These are phyloP conservation scores for Malassezia slooffiae DNA, from an alignment of 1,284 basidiomycete species.

Conservation along the genomic window DNA sequence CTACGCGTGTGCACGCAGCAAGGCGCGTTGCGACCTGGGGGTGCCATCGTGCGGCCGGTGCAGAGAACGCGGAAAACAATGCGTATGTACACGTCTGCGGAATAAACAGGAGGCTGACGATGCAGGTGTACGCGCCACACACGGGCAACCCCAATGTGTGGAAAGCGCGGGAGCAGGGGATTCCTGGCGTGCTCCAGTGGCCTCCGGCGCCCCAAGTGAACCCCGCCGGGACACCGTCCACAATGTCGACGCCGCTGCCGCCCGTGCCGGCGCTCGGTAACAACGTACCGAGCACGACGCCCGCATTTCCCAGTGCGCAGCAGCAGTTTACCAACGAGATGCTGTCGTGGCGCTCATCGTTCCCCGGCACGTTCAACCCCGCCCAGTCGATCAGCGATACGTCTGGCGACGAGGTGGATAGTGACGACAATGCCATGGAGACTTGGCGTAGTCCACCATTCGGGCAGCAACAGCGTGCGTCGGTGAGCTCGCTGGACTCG, in stretches of 20 bases:
- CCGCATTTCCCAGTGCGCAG: background rate
- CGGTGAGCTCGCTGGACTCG: too few relatives aligned
- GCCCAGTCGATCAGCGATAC: background rate
- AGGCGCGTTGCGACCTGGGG: constrained; percentile 13
- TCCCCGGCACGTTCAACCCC: background rate
- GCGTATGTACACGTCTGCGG: background rate
- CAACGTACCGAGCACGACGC: background rate
- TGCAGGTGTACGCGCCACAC: constrained; percentile 11
- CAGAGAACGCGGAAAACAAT: constrained; percentile 4
- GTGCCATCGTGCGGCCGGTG: constrained; percentile 11
- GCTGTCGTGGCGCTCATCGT: background rate
- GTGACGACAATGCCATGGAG: constrained; percentile 3
- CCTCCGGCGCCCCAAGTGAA: too few relatives aligned
- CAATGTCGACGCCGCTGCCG: too few relatives aligned
- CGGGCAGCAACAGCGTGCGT: too few relatives aligned
- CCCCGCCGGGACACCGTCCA: too few relatives aligned
- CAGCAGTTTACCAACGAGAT: too few relatives aligned
- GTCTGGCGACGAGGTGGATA: constrained; percentile 11
- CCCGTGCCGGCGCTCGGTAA: too few relatives aligned
- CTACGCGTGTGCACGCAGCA: constrained; percentile 11
- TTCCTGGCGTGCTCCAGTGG: too few relatives aligned
- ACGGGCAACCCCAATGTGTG: constrained; percentile 14
- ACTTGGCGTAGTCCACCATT: too few relatives aligned
- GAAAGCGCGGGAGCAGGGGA: constrained; percentile 4
- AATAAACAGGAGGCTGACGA: background rate